phyloP scores from a whole-genome alignment of 768 basidiomycete genomes.

The Russula foetens region DNA sequence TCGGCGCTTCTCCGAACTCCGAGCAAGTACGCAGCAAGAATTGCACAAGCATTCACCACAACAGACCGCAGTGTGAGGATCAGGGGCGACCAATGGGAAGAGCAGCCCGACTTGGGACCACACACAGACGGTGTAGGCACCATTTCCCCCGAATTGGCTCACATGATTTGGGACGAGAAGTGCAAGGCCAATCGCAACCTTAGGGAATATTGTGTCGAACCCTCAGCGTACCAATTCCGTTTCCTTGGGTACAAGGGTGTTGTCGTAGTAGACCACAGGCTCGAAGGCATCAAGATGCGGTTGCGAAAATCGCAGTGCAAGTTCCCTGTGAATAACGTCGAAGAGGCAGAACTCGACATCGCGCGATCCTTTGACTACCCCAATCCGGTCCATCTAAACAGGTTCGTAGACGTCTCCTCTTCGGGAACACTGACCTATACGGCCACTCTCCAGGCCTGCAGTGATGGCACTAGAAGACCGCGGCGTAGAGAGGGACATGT shows the following conservation, averaged over 20 bases:
- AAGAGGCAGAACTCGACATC: slow-evolving; percentile 59
- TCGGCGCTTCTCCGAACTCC: slow-evolving; percentile 36
- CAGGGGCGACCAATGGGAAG: slow-evolving; percentile 47
- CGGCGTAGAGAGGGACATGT: slow-evolving; percentile 48
- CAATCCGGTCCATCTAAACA: slow-evolving; percentile 58
- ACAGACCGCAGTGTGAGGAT: slow-evolving; percentile 68
- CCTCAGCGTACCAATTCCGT: slow-evolving; percentile 61
- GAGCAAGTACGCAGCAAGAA: slow-evolving; percentile 76
- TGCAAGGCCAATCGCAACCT: slow-evolving; percentile 30
- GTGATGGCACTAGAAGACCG: slow-evolving; percentile 76
- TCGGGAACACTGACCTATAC: not conserved
- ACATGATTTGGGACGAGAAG: slow-evolving; percentile 50
- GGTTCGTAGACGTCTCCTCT: slow-evolving; percentile 33
- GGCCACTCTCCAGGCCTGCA: slow-evolving; percentile 41
- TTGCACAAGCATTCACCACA: slow-evolving; percentile 76
- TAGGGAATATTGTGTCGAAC: not conserved
- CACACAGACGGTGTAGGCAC: slow-evolving; percentile 52
- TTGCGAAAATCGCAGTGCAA: slow-evolving; percentile 69
- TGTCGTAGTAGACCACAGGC: slow-evolving; percentile 49
- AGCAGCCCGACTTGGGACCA: slow-evolving; percentile 48
- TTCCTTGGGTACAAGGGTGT: slow-evolving; percentile 76
- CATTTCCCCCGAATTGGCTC: slow-evolving; percentile 51
- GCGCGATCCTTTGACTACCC: slow-evolving; percentile 54
- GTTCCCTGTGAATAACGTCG: slow-evolving; percentile 44
- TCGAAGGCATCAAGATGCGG: slow-evolving; percentile 59